Evolutionary conservation across 495 filamentous ascomycete genomes (phyloP).

Genomic region (Halenospora varia): DNA sequence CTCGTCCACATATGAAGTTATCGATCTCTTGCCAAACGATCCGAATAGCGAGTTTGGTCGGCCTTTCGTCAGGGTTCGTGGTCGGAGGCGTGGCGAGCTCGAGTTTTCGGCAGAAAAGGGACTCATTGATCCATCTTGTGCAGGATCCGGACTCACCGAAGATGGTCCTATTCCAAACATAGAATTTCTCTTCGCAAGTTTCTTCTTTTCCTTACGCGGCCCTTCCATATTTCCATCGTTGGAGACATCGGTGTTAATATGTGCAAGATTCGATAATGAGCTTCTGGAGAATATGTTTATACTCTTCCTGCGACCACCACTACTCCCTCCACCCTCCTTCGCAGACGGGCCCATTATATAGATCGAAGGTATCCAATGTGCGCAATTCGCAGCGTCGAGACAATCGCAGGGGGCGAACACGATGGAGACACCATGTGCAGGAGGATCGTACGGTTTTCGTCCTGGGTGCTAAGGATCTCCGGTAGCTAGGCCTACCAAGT

Average conservation of each 20-base stretch:
- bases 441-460: too few relatives aligned
- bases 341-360: too few relatives aligned
- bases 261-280: conserved; percentile 4
- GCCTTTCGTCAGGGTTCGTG: conserved; percentile 23
- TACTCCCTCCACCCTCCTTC: too few relatives aligned
- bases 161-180: conserved; percentile 21
- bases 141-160: conserved; percentile 9
- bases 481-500: too few relatives aligned
- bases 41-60: conserved; percentile 24
- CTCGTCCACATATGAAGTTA: conserved; percentile 16
- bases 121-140: conserved; percentile 16
- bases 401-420: too few relatives aligned
- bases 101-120: conserved; percentile 9
- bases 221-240: conserved; percentile 7
- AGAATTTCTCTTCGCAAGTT: conserved; percentile 13
- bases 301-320: too few relatives aligned
- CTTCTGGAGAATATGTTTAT: conserved; percentile 14
- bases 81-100: conserved; percentile 17
- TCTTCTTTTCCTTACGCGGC: conserved; percentile 17
- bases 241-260: conserved; percentile 16
- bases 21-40: conserved; percentile 22
- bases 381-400: too few relatives aligned
- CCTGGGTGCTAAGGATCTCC: too few relatives aligned
- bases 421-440: too few relatives aligned
- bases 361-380: too few relatives aligned